Evolutionary conservation across 345 rosid genomes (phyloP).

Genomic region (Populus ilicifolia): DNA sequence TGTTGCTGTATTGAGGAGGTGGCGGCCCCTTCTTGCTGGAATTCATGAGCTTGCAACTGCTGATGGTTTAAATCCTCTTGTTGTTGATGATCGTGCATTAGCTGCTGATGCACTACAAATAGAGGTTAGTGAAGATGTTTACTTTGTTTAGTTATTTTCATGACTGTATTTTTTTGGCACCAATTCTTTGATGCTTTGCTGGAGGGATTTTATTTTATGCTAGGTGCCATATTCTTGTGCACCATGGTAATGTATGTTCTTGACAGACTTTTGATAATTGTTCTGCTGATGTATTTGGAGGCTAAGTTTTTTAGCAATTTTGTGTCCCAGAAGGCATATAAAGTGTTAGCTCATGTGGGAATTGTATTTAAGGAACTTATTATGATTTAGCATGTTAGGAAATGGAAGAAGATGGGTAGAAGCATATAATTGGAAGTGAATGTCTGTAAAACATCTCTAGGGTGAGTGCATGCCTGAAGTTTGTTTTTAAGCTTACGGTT

Average conservation of each 20-base stretch:
- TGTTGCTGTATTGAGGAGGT: constrained; percentile 93
- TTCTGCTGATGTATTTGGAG: not conserved
- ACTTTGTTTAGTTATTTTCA: not conserved
- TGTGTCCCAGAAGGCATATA: not conserved
- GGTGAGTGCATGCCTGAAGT: not conserved
- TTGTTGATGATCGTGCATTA: constrained; percentile 86
- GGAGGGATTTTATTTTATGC: not conserved
- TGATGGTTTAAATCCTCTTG: constrained; percentile 97
- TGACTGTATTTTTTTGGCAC: not conserved
- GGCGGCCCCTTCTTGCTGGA: constrained; percentile 96
- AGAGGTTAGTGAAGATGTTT: constrained; percentile 52
- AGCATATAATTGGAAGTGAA: not conserved
- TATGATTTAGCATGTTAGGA: not conserved
- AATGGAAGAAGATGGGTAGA: not conserved
- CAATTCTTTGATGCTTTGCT: not conserved
- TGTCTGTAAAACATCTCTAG: not conserved
- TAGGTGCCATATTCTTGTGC: not conserved
- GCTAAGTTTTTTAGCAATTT: not conserved
- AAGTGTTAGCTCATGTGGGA: not conserved
- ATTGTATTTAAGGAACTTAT: not conserved
- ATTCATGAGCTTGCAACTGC: constrained; percentile 97
- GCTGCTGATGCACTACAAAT: constrained; percentile 87
- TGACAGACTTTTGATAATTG: not conserved
- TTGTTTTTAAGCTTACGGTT: not conserved
- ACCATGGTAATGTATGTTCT: not conserved